phyloP scores from a whole-genome alignment of 768 basidiomycete genomes.

The Cubamyces lactineus region DNA sequence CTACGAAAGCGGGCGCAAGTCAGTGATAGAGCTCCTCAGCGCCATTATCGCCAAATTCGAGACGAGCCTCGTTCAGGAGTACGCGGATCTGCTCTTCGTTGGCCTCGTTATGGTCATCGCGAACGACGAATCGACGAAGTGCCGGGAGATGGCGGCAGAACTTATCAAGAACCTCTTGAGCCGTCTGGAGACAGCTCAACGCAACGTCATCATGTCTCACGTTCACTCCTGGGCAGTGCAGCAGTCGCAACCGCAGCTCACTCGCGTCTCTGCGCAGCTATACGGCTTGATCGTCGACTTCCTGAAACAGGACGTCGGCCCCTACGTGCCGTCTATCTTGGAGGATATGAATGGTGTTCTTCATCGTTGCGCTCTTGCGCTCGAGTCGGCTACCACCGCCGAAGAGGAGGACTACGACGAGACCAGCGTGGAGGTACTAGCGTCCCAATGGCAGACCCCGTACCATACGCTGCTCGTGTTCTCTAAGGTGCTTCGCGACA shows the following conservation, averaged over 20 bases:
- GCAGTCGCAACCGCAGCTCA: slow-evolving; percentile 58
- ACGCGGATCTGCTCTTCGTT: slow-evolving; percentile 88
- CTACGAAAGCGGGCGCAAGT: slow-evolving; percentile 86
- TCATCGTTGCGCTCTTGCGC: slow-evolving; percentile 44
- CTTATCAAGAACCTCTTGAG: slow-evolving; percentile 78
- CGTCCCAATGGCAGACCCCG: slow-evolving; percentile 66
- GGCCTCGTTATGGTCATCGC: slow-evolving; percentile 91
- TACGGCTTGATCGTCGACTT: slow-evolving; percentile 82
- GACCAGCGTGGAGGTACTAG: slow-evolving; percentile 46
- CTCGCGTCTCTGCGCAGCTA: slow-evolving; percentile 78
- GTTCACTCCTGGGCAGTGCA: slow-evolving; percentile 81
- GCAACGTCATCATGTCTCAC: slow-evolving; percentile 63
- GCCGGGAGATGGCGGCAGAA: slow-evolving; percentile 84
- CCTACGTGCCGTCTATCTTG: slow-evolving; percentile 53
- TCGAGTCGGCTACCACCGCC: slow-evolving; percentile 37
- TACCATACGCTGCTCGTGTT: slow-evolving; percentile 78
- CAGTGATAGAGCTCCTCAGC: slow-evolving; percentile 92
- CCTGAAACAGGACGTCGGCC: slow-evolving; percentile 48
- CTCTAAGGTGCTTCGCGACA: slow-evolving; percentile 61
- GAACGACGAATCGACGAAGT: slow-evolving; percentile 91
- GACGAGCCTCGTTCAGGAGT: slow-evolving; percentile 68
- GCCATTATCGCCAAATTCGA: slow-evolving; percentile 88
- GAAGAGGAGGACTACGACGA: slow-evolving; percentile 44
- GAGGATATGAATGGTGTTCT: slow-evolving; percentile 59
- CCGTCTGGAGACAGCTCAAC: slow-evolving; percentile 64